Evolutionary conservation across 139 green algal species (phyloP).

Genomic region (Micractinium sp.): DNA sequence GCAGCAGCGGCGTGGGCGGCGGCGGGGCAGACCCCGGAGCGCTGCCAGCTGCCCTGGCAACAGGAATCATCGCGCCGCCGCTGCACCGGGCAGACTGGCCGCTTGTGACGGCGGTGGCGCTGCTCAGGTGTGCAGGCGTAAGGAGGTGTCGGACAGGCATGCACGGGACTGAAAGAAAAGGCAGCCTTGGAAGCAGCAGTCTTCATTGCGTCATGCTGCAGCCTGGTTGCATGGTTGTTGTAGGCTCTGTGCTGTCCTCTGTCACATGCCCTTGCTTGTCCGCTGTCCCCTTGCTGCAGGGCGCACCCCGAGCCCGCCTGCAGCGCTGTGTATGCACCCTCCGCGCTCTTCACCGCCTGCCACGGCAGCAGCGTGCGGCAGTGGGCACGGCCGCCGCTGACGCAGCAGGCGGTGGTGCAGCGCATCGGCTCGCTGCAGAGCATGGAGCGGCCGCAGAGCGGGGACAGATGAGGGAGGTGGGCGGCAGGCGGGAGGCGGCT

Average conservation of each 20-base stretch:
- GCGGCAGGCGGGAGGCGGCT: too few species aligned
- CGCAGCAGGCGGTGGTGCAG: background rate
- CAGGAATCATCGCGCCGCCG: slow-evolving; percentile 57
- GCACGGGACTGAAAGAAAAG: too few species aligned
- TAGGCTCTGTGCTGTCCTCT: background rate
- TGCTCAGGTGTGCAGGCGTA: slow-evolving; percentile 50
- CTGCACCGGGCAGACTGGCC: slow-evolving; percentile 67
- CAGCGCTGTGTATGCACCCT: slow-evolving; percentile 68
- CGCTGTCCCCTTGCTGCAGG: slow-evolving; percentile 35
- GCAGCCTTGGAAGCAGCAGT: too few species aligned
- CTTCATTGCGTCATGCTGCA: background rate
- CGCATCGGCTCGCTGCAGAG: slow-evolving; percentile 16
- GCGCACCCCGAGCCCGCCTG: slow-evolving; percentile 79
- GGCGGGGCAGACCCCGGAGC: background rate
- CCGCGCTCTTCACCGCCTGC: slow-evolving; percentile 62
- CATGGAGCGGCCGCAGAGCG: background rate
- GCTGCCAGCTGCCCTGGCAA: slow-evolving; percentile 13
- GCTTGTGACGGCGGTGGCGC: slow-evolving; percentile 63
- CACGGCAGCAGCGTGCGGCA: slow-evolving; percentile 29
- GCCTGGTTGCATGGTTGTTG: background rate
- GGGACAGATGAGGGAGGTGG: background rate
- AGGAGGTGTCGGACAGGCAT: background rate
- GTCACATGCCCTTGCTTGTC: background rate
- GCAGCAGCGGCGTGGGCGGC: slow-evolving; percentile 5
- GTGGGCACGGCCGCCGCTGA: slow-evolving; percentile 28